phyloP scores from a whole-genome alignment of 345 rosid genomes.

The Pugionium dolabratum region DNA sequence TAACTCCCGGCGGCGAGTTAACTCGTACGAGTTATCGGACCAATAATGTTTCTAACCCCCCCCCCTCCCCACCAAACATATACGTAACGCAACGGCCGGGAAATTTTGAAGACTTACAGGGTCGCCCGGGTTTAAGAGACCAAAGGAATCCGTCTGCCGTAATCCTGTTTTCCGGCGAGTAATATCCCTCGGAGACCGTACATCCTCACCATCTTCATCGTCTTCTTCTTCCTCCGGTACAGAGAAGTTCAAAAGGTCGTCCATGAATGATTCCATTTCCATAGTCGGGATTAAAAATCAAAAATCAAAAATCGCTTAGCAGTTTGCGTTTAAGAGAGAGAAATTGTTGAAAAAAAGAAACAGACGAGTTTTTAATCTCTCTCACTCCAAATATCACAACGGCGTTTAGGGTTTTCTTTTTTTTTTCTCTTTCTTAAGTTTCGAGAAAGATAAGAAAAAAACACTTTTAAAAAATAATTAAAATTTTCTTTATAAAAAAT shows the following conservation, averaged over 20 bases:
- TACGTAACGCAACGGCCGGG: constrained; percentile 5
- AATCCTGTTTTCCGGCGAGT: constrained; percentile 33
- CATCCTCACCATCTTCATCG: background rate
- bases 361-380: constrained; percentile 31
- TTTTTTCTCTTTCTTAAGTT: background rate
- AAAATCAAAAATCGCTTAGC: constrained; percentile 7
- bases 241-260: constrained; percentile 44
- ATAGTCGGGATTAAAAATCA: constrained; percentile 6
- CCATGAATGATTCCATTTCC: constrained; percentile 43
- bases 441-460: background rate
- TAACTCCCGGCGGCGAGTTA: too few species aligned
- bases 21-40: background rate
- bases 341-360: constrained; percentile 19
- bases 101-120: constrained; percentile 24
- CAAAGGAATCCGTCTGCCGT: constrained; percentile 39
- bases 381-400: constrained; percentile 31
- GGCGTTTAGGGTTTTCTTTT: constrained; percentile 34
- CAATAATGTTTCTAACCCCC: constrained; percentile 11
- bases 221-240: constrained; percentile 35
- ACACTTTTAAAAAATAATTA: background rate
- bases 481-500: background rate
- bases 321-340: constrained; percentile 33
- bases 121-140: constrained; percentile 33
- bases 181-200: constrained; percentile 22
- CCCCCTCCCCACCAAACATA: background rate